Percentiles rank a stretch among this genome's conserved stretches.
Conservation (phyloP, 163 green algal genomes). For the Prototheca wickerhamii region DNA sequence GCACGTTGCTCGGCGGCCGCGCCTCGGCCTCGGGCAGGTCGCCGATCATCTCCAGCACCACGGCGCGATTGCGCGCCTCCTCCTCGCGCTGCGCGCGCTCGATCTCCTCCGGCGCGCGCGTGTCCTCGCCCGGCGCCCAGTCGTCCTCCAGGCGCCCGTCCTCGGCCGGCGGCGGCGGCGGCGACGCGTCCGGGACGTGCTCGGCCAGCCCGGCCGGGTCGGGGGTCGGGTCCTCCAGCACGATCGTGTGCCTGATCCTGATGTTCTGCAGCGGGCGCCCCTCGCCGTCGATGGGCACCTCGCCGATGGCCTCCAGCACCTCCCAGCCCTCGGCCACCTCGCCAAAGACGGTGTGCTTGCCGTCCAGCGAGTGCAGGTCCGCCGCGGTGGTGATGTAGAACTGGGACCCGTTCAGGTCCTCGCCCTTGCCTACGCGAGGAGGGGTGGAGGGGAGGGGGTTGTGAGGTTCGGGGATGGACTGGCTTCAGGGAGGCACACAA, state of each 20-base stretch:
- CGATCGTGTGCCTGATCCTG: slow-evolving; percentile 87
- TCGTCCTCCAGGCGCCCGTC: slow-evolving; percentile 90
- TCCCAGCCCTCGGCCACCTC: slow-evolving; percentile 82
- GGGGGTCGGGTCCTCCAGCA: slow-evolving; percentile 95
- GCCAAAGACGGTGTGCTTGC: slow-evolving; percentile 91
- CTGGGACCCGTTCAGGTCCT: slow-evolving; percentile 77
- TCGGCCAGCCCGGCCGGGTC: slow-evolving; percentile 73
- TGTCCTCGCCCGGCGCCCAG: slow-evolving; percentile 75
- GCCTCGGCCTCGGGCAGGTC: slow-evolving; percentile 93
- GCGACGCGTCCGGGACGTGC: slow-evolving; percentile 76
- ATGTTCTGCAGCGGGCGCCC: slow-evolving; percentile 71
- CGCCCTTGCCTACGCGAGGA: slow-evolving; percentile 33
- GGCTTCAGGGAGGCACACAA: not conserved
- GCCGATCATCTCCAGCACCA: slow-evolving; percentile 99
- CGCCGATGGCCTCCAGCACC: slow-evolving; percentile 85
- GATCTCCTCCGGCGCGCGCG: slow-evolving; percentile 8
- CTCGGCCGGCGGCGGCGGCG: slow-evolving; percentile 30
- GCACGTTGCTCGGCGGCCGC: slow-evolving; percentile 85
- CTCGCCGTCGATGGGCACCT: slow-evolving; percentile 71
- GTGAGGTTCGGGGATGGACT: not conserved
- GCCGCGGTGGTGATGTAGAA: slow-evolving; percentile 86
- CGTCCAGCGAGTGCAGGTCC: slow-evolving; percentile 78
- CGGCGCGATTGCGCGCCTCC: slow-evolving; percentile 71
- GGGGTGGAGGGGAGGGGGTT: not conserved
- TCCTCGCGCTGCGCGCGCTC: not conserved